A percentile compares a stretch with the other conserved stretches of the same genome.
Conservation (phyloP, 495 filamentous ascomycete species). For the Penicillium arizonense region DNA sequence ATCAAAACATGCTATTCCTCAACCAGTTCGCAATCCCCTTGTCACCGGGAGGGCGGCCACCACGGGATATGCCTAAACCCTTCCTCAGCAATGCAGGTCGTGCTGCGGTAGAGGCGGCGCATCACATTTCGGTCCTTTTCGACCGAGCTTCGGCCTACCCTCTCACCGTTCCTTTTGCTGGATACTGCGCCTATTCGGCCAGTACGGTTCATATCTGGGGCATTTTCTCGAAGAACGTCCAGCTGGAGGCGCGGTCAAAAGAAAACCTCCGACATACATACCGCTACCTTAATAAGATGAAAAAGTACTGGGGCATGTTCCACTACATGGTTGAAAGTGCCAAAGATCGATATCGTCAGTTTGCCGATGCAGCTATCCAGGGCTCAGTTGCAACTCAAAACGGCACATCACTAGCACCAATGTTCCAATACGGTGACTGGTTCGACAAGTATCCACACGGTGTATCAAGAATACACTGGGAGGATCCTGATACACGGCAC, state of each 20-base stretch:
- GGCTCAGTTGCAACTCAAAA: slow-evolving; percentile 49
- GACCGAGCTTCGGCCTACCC: slow-evolving; percentile 76
- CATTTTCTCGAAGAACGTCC: slow-evolving; percentile 78
- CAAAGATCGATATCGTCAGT: slow-evolving; percentile 83
- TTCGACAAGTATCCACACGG: slow-evolving; percentile 94
- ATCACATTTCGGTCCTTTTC: slow-evolving; percentile 80
- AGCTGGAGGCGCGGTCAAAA: slow-evolving; percentile 74
- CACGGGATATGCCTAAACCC: slow-evolving; percentile 72
- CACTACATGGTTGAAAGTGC: slow-evolving; percentile 93
- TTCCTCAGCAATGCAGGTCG: slow-evolving; percentile 75
- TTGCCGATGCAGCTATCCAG: slow-evolving; percentile 69
- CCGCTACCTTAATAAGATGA: slow-evolving; percentile 89
- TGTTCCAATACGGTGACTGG: slow-evolving; percentile 98
- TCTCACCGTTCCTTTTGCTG: slow-evolving; percentile 86
- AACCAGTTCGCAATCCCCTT: slow-evolving; percentile 81
- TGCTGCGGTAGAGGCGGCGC: slow-evolving; percentile 83
- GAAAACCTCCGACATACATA: slow-evolving; percentile 86
- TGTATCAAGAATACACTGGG: slow-evolving; percentile 78
- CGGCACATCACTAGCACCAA: slow-evolving; percentile 49
- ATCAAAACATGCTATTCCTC: slow-evolving; percentile 89
- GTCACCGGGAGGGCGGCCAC: slow-evolving; percentile 63
- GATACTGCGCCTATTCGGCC: slow-evolving; percentile 90
- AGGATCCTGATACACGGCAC: slow-evolving; percentile 67
- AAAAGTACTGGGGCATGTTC: slow-evolving; percentile 97
- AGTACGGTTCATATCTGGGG: slow-evolving; percentile 92